Evolutionary conservation across 2,329 filamentous ascomycete species (phyloP), one percentile per base, ranked within the genome.

Genomic region (Xylariaceae sp.): DNA sequence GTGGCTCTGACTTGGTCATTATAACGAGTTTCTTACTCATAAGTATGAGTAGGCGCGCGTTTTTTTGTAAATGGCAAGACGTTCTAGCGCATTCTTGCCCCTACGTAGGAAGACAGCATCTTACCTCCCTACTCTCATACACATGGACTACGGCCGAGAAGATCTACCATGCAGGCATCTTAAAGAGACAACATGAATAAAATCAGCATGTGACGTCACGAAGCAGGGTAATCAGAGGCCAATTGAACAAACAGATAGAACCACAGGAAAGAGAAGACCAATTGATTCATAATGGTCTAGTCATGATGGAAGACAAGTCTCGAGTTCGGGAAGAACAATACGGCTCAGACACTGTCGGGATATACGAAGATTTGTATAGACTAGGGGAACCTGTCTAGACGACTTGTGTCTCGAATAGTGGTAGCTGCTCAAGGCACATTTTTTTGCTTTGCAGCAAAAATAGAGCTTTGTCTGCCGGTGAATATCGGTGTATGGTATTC

Each of bases 311-410:
- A 18, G 17, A 18, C 17, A 23, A 13, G 11, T 35, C 23, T 39
- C 11, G 7, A 18, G 10, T 11, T 17, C 17, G 2, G 17, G 2
- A 5, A 17, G 7, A 23, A 35, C 17, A 13, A 8, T 15, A 17
- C 44, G 18, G 11, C 15, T 8, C 11, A 50, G 17, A 4, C 15
- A 54, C 2, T 47, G 42, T 61, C 49, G 51, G 44, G 9, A 52
- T 56, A 23, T 58, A 55, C 51, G 37, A 53, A 50, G 53, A 54
- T 61, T 58, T 30, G 23, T 30, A 30, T 57, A 55, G 49, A 57
- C 56, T 58, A 18, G 23, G 50, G 23, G 23, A 30, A 30, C 53
- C 53, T 57, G 45, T 53, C 53, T 57, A 56, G 51, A 53, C 55
- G 55, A 45, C 23, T 30, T 30, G 23, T 13, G 37, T 58, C 55